These are phyloP conservation scores for Pichia rugopelliculosa DNA, from an alignment of 805 yeast genomes.

Conservation along the genomic window DNA sequence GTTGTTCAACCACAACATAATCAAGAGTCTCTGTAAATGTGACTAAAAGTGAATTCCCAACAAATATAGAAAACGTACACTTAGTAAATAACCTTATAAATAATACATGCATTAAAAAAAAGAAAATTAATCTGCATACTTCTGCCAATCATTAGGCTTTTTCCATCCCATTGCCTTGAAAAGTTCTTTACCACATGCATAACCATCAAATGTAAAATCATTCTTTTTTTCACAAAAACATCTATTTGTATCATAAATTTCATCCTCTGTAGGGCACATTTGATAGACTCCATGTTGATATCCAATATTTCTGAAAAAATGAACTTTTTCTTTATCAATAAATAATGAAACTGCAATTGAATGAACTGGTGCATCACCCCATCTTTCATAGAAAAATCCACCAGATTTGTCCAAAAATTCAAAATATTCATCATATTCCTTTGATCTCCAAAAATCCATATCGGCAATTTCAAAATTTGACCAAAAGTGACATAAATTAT, in stretches of 20 bases:
- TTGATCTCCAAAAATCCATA: slow-evolving; percentile 56
- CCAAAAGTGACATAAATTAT: slow-evolving; percentile 79
- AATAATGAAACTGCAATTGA: slow-evolving; percentile 65
- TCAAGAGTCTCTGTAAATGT: too few relatives aligned
- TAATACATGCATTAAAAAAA: neutral
- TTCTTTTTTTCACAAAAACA: slow-evolving; percentile 34
- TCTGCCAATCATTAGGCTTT: slow-evolving; percentile 26
- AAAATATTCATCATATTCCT: slow-evolving; percentile 52
- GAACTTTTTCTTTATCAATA: slow-evolving; percentile 48
- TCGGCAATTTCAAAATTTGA: slow-evolving; percentile 72
- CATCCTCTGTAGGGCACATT: slow-evolving; percentile 36
- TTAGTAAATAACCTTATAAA: neutral
- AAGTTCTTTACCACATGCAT: slow-evolving; percentile 29
- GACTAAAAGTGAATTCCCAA: too few relatives aligned
- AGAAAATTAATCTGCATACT: slow-evolving; percentile 12
- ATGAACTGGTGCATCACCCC: slow-evolving; percentile 96
- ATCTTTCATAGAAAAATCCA: slow-evolving; percentile 79
- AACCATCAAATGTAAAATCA: slow-evolving; percentile 34
- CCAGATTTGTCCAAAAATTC: slow-evolving; percentile 57
- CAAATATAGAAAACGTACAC: neutral
- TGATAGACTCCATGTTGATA: slow-evolving; percentile 52
- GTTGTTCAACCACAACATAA: too few relatives aligned
- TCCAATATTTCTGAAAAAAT: slow-evolving; percentile 70
- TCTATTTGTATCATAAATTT: slow-evolving; percentile 20
- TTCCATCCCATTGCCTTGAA: slow-evolving; percentile 21